Evolutionary conservation across 2,329 filamentous ascomycete genomes (phyloP).

Genomic region (Bipolaris bicolor): DNA sequence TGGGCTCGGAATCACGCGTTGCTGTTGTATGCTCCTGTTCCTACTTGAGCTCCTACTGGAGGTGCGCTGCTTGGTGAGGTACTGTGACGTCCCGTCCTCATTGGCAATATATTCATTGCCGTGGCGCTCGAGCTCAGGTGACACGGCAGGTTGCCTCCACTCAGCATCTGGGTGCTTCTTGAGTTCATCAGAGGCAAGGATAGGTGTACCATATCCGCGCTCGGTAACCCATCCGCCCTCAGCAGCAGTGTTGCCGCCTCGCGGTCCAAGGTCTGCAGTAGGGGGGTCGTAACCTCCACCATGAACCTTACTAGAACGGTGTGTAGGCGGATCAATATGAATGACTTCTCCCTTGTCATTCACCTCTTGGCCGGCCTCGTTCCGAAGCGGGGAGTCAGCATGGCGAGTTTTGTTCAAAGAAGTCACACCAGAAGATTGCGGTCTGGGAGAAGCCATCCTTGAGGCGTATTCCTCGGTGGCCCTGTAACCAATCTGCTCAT

Average conservation of each 20-base stretch:
- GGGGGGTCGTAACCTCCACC: constrained; percentile 60
- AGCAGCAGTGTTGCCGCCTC: constrained; percentile 53
- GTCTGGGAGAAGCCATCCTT: constrained; percentile 73
- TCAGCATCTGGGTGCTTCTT: constrained; percentile 73
- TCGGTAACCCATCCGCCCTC: constrained; percentile 63
- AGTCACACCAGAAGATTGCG: constrained; percentile 54
- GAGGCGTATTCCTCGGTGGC: constrained; percentile 84
- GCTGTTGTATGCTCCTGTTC: constrained; percentile 64
- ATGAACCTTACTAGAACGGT: constrained; percentile 52
- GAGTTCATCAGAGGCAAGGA: constrained; percentile 87
- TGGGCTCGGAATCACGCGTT: constrained; percentile 36
- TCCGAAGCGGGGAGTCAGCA: constrained; percentile 60
- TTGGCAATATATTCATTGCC: constrained; percentile 61
- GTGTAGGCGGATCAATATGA: constrained; percentile 74
- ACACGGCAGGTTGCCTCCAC: constrained; percentile 78
- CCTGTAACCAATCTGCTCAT: constrained; percentile 88
- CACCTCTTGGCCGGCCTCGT: constrained; percentile 54
- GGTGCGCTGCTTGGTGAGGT: constrained; percentile 59
- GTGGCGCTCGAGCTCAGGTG: constrained; percentile 67
- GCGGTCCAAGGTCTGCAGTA: constrained; percentile 58
- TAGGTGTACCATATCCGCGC: constrained; percentile 72
- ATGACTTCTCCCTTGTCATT: constrained; percentile 67
- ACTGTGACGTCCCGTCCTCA: constrained; percentile 45
- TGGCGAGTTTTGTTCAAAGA: constrained; percentile 56
- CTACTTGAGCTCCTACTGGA: constrained; percentile 55